Percentiles rank a stretch among this genome's conserved stretches.
Conservation (phyloP, 1,284 basidiomycete species). For the Cronartium ribicola region DNA sequence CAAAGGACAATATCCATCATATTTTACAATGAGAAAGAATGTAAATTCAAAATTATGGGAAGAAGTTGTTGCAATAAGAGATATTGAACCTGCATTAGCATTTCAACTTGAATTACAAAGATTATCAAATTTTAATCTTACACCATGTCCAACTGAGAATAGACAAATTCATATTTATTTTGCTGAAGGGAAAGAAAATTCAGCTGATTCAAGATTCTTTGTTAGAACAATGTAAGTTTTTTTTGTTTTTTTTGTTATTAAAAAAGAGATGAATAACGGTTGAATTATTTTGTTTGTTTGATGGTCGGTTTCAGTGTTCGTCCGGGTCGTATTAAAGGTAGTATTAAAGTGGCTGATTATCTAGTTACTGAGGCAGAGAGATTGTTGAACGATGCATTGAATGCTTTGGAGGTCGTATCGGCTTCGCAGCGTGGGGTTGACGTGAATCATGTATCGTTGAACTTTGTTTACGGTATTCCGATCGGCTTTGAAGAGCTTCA, state of each 20-base stretch:
- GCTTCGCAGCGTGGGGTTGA: constrained; percentile 82
- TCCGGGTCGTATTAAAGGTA: constrained; percentile 84
- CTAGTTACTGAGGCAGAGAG: constrained; percentile 97
- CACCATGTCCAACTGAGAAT: constrained; percentile 85
- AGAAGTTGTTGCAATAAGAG: constrained; percentile 93
- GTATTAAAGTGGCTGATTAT: constrained; percentile 90
- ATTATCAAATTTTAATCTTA: constrained; percentile 93
- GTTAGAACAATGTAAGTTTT: constrained; percentile 69
- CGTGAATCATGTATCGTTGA: constrained; percentile 95
- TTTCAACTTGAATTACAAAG: constrained; percentile 97
- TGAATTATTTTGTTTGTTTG: background rate
- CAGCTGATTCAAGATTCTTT: constrained; percentile 95
- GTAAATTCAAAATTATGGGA: constrained; percentile 69
- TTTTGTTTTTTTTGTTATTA: background rate
- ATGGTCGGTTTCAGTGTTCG: constrained; percentile 59
- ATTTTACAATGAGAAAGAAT: constrained; percentile 78
- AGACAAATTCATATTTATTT: constrained; percentile 85
- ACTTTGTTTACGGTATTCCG: constrained; percentile 93
- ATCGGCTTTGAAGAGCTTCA: constrained; percentile 95
- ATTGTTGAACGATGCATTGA: constrained; percentile 86
- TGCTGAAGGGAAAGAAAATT: constrained; percentile 89
- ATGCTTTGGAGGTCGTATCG: constrained; percentile 86
- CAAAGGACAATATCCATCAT: constrained; percentile 84
- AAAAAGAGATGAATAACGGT: background rate
- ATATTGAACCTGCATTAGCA: constrained; percentile 96